Percentiles rank a stretch among this genome's conserved stretches.
These are phyloP conservation scores for Anisodus acutangulus DNA, from an alignment of 257 asterid species.

Conservation along the genomic window DNA sequence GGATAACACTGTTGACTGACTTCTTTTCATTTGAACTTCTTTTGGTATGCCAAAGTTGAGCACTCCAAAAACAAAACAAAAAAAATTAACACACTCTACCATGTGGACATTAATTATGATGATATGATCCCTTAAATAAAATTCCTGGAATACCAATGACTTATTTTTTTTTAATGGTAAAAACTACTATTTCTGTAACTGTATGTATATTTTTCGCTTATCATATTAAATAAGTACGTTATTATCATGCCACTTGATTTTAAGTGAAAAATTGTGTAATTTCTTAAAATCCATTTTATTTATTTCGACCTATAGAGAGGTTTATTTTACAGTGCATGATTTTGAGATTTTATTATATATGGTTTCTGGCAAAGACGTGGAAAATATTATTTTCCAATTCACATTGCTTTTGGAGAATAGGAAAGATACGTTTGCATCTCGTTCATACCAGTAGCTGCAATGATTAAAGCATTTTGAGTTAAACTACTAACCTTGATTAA, in stretches of 20 bases:
- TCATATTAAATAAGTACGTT: neutral
- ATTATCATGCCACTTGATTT: neutral
- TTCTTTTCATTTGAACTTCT: conserved; percentile 6
- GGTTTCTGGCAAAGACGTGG: neutral
- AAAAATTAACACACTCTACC: neutral
- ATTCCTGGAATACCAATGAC: neutral
- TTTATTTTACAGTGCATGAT: neutral
- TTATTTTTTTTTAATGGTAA: neutral
- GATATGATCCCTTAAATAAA: neutral
- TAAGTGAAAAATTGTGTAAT: neutral
- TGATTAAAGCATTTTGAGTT: neutral
- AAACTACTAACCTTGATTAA: neutral
- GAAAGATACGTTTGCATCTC: neutral
- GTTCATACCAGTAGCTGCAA: neutral
- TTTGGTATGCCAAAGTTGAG: conserved; percentile 22
- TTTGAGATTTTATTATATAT: neutral
- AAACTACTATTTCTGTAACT: neutral
- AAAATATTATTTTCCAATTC: neutral
- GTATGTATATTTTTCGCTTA: neutral
- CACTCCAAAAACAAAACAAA: neutral
- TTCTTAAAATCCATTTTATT: neutral
- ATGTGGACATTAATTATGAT: neutral
- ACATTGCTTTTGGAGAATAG: neutral
- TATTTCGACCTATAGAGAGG: neutral
- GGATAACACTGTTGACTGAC: neutral